Percentiles rank a stretch among this genome's conserved stretches.
These are phyloP conservation scores for Erucastrum elatum DNA, from an alignment of 345 rosid genomes.

Conservation along the genomic window DNA sequence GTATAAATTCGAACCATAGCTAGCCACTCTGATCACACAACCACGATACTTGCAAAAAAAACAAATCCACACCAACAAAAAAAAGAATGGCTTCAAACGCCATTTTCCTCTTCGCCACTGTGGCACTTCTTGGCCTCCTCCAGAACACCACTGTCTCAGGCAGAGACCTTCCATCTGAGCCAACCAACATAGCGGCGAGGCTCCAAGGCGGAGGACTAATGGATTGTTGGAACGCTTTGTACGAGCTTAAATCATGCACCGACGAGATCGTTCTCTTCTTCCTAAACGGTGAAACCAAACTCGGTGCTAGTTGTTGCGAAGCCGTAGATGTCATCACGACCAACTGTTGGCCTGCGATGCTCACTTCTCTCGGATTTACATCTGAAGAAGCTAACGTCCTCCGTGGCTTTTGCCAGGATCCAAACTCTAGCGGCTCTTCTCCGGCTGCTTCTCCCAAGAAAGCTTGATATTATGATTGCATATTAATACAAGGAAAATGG, in stretches of 20 bases:
- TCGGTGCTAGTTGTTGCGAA: constrained; percentile 62
- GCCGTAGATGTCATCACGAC: constrained; percentile 56
- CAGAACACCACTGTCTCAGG: constrained; percentile 16
- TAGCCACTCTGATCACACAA: not conserved
- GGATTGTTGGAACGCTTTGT: constrained; percentile 68
- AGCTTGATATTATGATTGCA: constrained; percentile 4
- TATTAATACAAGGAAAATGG: not conserved
- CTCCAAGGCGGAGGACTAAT: constrained; percentile 49
- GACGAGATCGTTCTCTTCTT: constrained; percentile 66
- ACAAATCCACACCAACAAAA: not conserved
- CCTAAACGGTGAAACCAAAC: constrained; percentile 57
- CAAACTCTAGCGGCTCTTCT: constrained; percentile 36
- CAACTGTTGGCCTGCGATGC: constrained; percentile 82
- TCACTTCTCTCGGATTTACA: constrained; percentile 67
- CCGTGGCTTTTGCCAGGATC: constrained; percentile 52
- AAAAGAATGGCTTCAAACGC: constrained; percentile 31
- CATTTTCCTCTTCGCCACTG: constrained; percentile 19
- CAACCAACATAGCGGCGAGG: constrained; percentile 37
- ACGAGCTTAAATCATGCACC: constrained; percentile 69
- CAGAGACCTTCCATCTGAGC: constrained; percentile 25
- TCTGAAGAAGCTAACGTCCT: constrained; percentile 58
- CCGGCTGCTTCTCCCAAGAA: constrained; percentile 28
- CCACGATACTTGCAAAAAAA: not conserved
- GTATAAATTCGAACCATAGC: constrained; percentile 18
- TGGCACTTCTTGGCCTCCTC: constrained; percentile 13